Evolutionary conservation across 305 asterid genomes (phyloP).

Genomic region (Lippia alba): DNA sequence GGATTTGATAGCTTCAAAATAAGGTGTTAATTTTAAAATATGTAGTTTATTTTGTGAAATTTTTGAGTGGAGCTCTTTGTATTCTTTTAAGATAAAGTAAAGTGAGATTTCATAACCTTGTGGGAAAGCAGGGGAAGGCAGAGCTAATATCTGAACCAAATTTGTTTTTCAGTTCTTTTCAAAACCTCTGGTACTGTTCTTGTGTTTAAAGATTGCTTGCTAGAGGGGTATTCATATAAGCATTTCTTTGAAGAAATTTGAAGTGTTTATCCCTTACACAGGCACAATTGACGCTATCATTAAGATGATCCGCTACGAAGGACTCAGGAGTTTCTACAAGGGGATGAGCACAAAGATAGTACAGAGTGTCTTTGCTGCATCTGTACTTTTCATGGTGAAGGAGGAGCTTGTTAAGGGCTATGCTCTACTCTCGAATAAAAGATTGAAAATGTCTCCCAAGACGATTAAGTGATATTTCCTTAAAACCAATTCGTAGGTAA

Average conservation of each 20-base stretch:
- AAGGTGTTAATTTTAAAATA: too few species aligned
- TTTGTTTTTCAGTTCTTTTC: neutral
- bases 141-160: neutral
- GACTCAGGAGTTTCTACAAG: slow-evolving; percentile 77
- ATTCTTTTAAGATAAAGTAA: too few species aligned
- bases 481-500: slow-evolving; percentile 11
- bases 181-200: neutral
- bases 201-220: too few species aligned
- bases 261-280: slow-evolving; percentile 37
- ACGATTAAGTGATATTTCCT: slow-evolving; percentile 30
- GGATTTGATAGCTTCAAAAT: too few species aligned
- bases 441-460: slow-evolving; percentile 29
- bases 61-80: too few species aligned
- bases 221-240: too few species aligned
- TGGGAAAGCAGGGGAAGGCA: too few species aligned
- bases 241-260: too few species aligned
- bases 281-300: slow-evolving; percentile 85
- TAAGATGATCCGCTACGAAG: slow-evolving; percentile 87
- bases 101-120: too few species aligned
- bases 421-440: slow-evolving; percentile 42
- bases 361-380: slow-evolving; percentile 93
- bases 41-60: too few species aligned
- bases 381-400: slow-evolving; percentile 88
- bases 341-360: slow-evolving; percentile 94
- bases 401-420: slow-evolving; percentile 84